Evolutionary conservation across 2,329 filamentous ascomycete species (phyloP).

Genomic region (Pleomassaria siparia): DNA sequence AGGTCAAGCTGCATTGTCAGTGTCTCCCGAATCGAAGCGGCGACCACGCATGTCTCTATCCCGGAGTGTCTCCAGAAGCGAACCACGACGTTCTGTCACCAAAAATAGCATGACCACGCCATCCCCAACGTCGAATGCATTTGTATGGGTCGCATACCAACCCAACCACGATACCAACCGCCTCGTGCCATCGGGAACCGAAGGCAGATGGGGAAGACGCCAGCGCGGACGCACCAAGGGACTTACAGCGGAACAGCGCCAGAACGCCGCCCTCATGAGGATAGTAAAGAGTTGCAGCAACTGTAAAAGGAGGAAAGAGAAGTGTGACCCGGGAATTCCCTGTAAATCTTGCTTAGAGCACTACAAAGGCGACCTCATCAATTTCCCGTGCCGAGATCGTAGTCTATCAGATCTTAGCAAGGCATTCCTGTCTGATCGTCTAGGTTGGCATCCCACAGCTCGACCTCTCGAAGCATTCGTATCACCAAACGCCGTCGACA

Average conservation of each 20-base stretch:
- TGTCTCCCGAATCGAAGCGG: slow-evolving; percentile 26
- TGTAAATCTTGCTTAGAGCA: slow-evolving; percentile 43
- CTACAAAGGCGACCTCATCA: slow-evolving; percentile 40
- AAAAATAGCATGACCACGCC: slow-evolving; percentile 22
- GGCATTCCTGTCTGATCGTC: slow-evolving; percentile 33
- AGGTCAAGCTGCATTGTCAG: slow-evolving; percentile 27
- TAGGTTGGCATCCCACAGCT: slow-evolving; percentile 40
- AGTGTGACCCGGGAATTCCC: slow-evolving; percentile 44
- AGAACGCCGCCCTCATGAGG: slow-evolving; percentile 40
- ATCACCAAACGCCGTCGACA: slow-evolving; percentile 16
- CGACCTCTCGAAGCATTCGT: slow-evolving; percentile 31
- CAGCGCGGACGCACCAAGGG: slow-evolving; percentile 36
- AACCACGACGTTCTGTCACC: slow-evolving; percentile 18
- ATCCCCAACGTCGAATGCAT: slow-evolving; percentile 29
- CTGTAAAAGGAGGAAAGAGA: slow-evolving; percentile 40
- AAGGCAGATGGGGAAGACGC: slow-evolving; percentile 28
- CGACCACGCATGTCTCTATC: slow-evolving; percentile 24
- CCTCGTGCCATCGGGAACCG: slow-evolving; percentile 31
- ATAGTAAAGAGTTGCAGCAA: slow-evolving; percentile 38
- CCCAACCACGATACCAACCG: slow-evolving; percentile 33
- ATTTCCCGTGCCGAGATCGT: slow-evolving; percentile 40
- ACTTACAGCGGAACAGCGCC: slow-evolving; percentile 36
- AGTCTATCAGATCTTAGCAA: slow-evolving; percentile 29
- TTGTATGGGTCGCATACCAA: slow-evolving; percentile 40
- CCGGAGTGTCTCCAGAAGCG: slow-evolving; percentile 26